Percentiles rank a stretch among this genome's conserved stretches.
Conservation (phyloP, 805 yeast species). For the Saturnispora diversa region DNA sequence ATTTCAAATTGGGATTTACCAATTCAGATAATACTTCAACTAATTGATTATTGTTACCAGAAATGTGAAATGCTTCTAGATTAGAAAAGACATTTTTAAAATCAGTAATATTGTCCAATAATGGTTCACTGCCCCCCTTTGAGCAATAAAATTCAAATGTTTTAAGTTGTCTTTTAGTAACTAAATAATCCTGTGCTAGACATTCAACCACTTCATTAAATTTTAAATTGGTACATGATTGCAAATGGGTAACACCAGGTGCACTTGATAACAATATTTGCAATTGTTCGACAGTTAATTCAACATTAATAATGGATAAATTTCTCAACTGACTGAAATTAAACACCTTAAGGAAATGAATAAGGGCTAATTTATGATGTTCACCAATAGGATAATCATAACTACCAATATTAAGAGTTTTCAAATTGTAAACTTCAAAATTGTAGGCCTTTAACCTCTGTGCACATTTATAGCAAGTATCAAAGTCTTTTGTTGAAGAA, state of each 20-base stretch:
- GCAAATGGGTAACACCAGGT: background rate
- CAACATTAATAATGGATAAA: background rate
- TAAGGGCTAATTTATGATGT: background rate
- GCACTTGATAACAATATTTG: background rate
- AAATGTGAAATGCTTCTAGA: background rate
- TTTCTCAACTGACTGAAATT: slow-evolving; percentile 1
- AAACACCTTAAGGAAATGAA: background rate
- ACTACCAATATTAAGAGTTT: background rate
- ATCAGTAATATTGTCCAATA: background rate
- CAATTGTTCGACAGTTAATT: background rate
- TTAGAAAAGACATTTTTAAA: background rate
- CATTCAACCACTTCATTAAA: background rate
- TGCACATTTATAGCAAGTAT: background rate
- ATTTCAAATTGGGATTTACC: background rate
- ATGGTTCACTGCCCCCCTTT: background rate
- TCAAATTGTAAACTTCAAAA: slow-evolving; percentile 5
- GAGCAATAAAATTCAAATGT: background rate
- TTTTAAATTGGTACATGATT: background rate
- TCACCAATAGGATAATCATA: background rate
- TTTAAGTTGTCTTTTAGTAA: background rate
- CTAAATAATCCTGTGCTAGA: background rate
- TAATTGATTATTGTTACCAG: slow-evolving; percentile 2
- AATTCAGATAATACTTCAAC: background rate
- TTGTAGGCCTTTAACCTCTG: background rate
- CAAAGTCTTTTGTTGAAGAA: background rate